Evolutionary conservation across 441 rosid species (phyloP), one percentile per base, ranked within the genome.

Genomic region (Dalechampia spathulata): DNA sequence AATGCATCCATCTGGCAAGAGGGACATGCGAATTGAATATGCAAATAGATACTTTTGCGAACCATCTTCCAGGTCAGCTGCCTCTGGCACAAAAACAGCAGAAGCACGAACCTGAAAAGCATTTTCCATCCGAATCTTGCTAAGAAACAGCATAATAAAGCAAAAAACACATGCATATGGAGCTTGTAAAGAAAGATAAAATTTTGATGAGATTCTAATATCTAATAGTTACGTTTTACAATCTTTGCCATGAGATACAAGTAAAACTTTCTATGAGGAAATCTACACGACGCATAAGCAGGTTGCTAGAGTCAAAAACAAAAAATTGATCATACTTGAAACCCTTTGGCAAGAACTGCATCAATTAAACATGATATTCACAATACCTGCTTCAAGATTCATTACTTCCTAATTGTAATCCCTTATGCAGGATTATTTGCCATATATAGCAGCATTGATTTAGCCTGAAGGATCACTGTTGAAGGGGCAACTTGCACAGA

Each of bases 1-100:
- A 54, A 64, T 38, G 66, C 86, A 87, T 57, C 96, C 82, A 61
- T 79, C 86, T 0, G 85, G 83, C 13, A 67, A 22, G n/a, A 88
- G 89, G 57, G 91, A 81, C 83, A 88, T 72, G 42, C 89, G 89
- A 52, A 88, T 77, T 59, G 87, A 81, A 75, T 82, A 88, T 52
- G 91, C 72, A 65, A 75, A 85, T 51, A 48, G 49, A 49, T 71
- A 79, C 36, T 55, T 61, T 1, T 65, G 72, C 28, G 69, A 26
- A 5, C 57, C 57, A 55, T 54, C 36, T 21, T 62, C 54, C 55
- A 73, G 75, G 27, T 72, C 69, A 53, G 82, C 26, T 26, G 39
- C 48, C 77, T 85, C 94, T 0, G 89, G 94, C 30, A 77, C 72
- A 52, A 85, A 76, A 39, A 85, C 81, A 64, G 91, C 75, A 41